These are phyloP conservation scores for Ganoderma boninense DNA, from an alignment of 1,284 basidiomycete species.

Conservation along the genomic window DNA sequence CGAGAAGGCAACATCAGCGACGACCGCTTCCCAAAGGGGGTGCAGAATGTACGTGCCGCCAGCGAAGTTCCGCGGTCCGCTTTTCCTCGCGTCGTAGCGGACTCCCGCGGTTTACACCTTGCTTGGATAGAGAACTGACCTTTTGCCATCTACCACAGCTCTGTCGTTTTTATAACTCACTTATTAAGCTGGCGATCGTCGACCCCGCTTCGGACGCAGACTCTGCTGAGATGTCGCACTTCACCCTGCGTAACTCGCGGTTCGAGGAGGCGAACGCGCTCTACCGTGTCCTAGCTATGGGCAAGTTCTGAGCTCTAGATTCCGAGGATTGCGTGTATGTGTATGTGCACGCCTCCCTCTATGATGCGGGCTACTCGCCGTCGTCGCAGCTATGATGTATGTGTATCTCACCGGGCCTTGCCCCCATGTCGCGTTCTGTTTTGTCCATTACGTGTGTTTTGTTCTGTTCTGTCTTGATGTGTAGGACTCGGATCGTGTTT, in stretches of 20 bases:
- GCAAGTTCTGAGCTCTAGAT: conserved; percentile 43
- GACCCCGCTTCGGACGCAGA: conserved; percentile 69
- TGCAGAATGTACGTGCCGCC: conserved; percentile 64
- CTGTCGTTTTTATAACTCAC: conserved; percentile 77
- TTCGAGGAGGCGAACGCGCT: conserved; percentile 79
- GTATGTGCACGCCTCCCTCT: conserved; percentile 6
- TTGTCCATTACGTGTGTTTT: not conserved
- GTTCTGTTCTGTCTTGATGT: conserved; percentile 6
- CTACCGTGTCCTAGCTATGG: conserved; percentile 64
- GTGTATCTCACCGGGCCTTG: not conserved
- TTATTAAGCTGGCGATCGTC: conserved; percentile 70
- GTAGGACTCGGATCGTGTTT: not conserved
- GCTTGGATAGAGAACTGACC: not conserved
- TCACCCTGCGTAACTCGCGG: conserved; percentile 71
- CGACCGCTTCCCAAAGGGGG: conserved; percentile 73
- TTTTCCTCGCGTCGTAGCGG: not conserved
- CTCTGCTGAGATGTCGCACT: conserved; percentile 77
- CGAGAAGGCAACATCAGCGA: conserved; percentile 70
- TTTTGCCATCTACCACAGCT: conserved; percentile 51
- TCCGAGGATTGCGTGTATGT: not conserved
- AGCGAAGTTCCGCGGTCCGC: not conserved
- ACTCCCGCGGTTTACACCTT: not conserved
- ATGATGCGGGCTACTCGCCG: conserved; percentile 12
- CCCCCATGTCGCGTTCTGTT: not conserved
- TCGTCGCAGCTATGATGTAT: not conserved